phyloP scores from a whole-genome alignment of 345 rosid species.

The Euclidium syriacum region DNA sequence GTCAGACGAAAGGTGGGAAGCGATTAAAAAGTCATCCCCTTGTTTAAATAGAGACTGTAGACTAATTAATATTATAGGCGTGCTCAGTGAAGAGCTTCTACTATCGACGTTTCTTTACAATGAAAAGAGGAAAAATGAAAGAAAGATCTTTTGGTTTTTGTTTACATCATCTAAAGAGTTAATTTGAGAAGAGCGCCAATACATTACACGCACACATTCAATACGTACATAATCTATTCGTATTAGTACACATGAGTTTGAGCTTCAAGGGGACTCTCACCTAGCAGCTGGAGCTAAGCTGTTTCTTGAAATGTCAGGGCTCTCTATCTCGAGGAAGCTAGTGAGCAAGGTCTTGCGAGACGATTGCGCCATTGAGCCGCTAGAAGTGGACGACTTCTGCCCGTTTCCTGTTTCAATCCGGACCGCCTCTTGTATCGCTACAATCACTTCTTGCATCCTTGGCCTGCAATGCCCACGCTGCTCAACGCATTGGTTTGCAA shows the following conservation, averaged over 20 bases:
- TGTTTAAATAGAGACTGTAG: no score
- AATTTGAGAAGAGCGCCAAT: not conserved
- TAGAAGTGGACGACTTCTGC: conserved; percentile 27
- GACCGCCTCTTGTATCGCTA: conserved; percentile 81
- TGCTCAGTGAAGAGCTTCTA: no score
- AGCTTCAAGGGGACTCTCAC: conserved; percentile 27
- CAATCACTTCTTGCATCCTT: conserved; percentile 78
- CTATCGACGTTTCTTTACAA: no score
- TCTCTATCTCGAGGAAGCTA: conserved; percentile 90
- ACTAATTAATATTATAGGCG: no score
- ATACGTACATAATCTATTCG: not conserved
- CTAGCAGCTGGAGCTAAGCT: conserved; percentile 78
- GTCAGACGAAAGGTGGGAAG: no score
- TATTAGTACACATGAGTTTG: not conserved
- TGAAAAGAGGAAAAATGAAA: no score
- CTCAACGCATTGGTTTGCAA: conserved; percentile 82
- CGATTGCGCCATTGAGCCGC: conserved; percentile 59
- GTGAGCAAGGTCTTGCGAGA: conserved; percentile 77
- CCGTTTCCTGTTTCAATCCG: conserved; percentile 64
- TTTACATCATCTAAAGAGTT: not conserved
- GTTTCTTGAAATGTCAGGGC: conserved; percentile 68
- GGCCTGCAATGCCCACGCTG: conserved; percentile 64
- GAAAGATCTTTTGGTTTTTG: not conserved
- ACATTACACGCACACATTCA: conserved; percentile 1
- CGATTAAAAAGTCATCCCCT: no score